A percentile compares a stretch with the other conserved stretches of the same genome.
Conservation (phyloP, 2,329 filamentous ascomycete genomes). For the Aspergillus sp. region DNA sequence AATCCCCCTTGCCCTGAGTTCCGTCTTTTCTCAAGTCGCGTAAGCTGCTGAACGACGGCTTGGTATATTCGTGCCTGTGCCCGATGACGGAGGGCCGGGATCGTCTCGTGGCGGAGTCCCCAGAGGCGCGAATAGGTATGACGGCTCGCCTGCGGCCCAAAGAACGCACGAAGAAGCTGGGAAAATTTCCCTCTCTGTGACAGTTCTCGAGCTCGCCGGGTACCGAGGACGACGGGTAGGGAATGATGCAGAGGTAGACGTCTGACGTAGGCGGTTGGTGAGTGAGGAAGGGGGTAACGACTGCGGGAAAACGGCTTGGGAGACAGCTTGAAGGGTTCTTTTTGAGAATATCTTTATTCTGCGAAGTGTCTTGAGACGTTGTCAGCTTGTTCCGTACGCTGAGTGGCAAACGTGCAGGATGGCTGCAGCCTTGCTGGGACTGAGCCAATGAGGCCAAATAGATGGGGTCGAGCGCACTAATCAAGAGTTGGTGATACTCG, state of each 20-base stretch:
- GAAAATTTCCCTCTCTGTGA: slow-evolving; percentile 17
- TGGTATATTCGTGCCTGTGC: slow-evolving; percentile 70
- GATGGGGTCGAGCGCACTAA: too few relatives aligned
- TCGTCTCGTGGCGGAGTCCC: slow-evolving; percentile 63
- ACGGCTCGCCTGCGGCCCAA: slow-evolving; percentile 59
- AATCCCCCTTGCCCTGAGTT: slow-evolving; percentile 15
- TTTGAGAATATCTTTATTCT: neutral
- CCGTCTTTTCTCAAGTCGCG: slow-evolving; percentile 43
- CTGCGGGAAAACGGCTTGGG: slow-evolving; percentile 13
- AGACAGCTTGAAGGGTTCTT: slow-evolving; percentile 14
- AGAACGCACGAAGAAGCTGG: slow-evolving; percentile 49
- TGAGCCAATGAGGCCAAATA: too few relatives aligned
- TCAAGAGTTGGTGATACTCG: too few relatives aligned
- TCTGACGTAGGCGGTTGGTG: slow-evolving; percentile 10
- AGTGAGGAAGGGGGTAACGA: slow-evolving; percentile 13
- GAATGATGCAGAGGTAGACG: slow-evolving; percentile 9
- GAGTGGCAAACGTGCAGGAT: neutral
- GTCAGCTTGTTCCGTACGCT: neutral
- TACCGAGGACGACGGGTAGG: slow-evolving; percentile 9
- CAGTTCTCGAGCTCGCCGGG: slow-evolving; percentile 8
- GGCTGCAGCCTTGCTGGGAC: too few relatives aligned
- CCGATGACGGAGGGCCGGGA: slow-evolving; percentile 62
- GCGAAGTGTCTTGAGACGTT: neutral
- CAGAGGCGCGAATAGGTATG: slow-evolving; percentile 59
- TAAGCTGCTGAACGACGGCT: slow-evolving; percentile 60